Conservation (phyloP, 352 stramenopile genomes). For the Phytophthora hybrid region DNA sequence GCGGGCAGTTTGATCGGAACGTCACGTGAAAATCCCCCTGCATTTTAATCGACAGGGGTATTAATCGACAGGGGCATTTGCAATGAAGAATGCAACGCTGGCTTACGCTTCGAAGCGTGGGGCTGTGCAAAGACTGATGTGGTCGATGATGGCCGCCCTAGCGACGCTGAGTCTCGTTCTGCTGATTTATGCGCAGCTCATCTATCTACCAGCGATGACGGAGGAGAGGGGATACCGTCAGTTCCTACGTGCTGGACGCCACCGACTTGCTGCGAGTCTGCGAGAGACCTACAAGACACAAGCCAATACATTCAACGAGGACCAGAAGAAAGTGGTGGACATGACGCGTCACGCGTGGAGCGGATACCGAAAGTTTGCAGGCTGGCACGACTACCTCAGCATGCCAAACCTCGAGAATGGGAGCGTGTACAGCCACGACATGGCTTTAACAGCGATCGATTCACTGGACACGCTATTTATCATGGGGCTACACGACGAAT, state of each 20-base stretch:
- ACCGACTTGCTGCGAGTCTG: constrained; percentile 6
- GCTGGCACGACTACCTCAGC: constrained; percentile 53
- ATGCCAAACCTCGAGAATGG: constrained; percentile 31
- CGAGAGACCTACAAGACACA: constrained; percentile 40
- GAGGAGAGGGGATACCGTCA: constrained; percentile 12
- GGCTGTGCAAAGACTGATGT: constrained; percentile 22
- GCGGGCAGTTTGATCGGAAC: constrained; percentile 9
- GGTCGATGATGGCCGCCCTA: constrained; percentile 19
- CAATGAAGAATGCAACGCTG: constrained; percentile 19
- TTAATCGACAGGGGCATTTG: background rate
- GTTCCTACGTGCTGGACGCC: constrained; percentile 19
- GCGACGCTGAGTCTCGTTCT: constrained; percentile 27
- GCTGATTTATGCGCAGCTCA: constrained; percentile 21
- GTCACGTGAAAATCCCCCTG: constrained; percentile 12
- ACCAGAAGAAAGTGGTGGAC: constrained; percentile 55
- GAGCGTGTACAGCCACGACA: constrained; percentile 59
- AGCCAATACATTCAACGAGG: constrained; percentile 34
- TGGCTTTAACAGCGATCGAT: constrained; percentile 72
- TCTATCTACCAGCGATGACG: constrained; percentile 32
- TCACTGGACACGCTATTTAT: constrained; percentile 78
- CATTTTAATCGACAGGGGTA: constrained; percentile 8
- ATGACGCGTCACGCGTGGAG: constrained; percentile 70
- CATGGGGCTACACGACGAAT: constrained; percentile 68
- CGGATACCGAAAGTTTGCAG: constrained; percentile 52
- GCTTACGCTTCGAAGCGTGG: constrained; percentile 6